phyloP scores from a whole-genome alignment of 257 asterid genomes.

The Ligustrum vulgare region DNA sequence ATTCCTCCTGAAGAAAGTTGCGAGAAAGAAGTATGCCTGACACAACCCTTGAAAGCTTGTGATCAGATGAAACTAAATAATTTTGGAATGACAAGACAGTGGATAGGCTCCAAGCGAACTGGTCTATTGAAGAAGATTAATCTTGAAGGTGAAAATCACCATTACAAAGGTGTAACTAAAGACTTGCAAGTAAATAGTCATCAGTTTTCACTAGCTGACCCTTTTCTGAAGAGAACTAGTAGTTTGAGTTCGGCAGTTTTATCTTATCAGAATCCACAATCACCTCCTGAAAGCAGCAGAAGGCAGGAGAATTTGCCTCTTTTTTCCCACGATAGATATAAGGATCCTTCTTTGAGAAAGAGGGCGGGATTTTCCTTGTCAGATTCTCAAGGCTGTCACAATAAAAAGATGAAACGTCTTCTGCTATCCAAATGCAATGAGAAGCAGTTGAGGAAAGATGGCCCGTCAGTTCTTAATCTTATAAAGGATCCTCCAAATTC shows the following conservation, averaged over 20 bases:
- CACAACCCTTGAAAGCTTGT: slow-evolving; percentile 31
- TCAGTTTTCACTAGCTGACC: slow-evolving; percentile 31
- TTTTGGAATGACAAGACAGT: slow-evolving; percentile 53
- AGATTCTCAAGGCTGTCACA: slow-evolving; percentile 26
- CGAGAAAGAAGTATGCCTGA: slow-evolving; percentile 27
- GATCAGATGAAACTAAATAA: slow-evolving; percentile 38
- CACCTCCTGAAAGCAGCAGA: slow-evolving; percentile 38
- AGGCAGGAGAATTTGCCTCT: slow-evolving; percentile 36
- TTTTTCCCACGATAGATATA: slow-evolving; percentile 33
- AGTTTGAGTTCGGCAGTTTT: slow-evolving; percentile 27
- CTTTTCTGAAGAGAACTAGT: slow-evolving; percentile 31
- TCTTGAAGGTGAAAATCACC: slow-evolving; percentile 40
- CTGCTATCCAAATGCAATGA: slow-evolving; percentile 31
- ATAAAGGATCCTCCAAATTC: slow-evolving; percentile 23
- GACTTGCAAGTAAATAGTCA: slow-evolving; percentile 26
- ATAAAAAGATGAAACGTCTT: slow-evolving; percentile 28
- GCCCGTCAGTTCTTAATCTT: slow-evolving; percentile 23
- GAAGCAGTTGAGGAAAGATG: slow-evolving; percentile 37
- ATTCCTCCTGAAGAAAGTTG: slow-evolving; percentile 33
- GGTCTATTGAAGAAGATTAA: slow-evolving; percentile 48
- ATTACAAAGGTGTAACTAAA: slow-evolving; percentile 22
- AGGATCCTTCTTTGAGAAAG: slow-evolving; percentile 40
- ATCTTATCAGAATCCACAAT: slow-evolving; percentile 32
- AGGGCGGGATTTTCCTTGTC: slow-evolving; percentile 32
- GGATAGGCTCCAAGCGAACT: slow-evolving; percentile 74